Percentiles rank a stretch among this genome's conserved stretches.
Conservation (phyloP, 108 stramenopile genomes). For the Conticribra guillardii region DNA sequence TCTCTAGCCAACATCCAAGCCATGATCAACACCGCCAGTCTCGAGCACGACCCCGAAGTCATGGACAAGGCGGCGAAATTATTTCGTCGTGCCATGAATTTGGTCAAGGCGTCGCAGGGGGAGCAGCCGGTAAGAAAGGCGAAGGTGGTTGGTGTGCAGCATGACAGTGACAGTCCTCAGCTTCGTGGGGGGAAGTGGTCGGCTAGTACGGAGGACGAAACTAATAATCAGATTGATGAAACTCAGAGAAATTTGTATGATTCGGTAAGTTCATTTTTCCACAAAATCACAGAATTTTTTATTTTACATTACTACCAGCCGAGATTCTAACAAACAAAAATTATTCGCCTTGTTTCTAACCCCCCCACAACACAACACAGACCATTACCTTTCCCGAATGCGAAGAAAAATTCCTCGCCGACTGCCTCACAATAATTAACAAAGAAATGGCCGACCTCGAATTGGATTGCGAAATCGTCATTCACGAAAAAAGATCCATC, state of each 20-base stretch:
- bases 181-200: neutral
- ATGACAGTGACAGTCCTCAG: neutral
- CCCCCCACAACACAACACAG: neutral
- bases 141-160: neutral
- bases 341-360: neutral
- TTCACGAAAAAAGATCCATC: slow-evolving; percentile 23
- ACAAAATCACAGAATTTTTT: neutral
- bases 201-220: neutral
- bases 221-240: slow-evolving; percentile 1
- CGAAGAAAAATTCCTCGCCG: slow-evolving; percentile 12
- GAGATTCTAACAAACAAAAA: neutral
- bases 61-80: slow-evolving; percentile 10
- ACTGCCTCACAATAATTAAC: slow-evolving; percentile 21
- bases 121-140: neutral
- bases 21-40: neutral
- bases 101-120: slow-evolving; percentile 7
- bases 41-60: neutral
- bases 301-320: neutral
- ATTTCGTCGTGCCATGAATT: slow-evolving; percentile 10
- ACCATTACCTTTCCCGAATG: slow-evolving; percentile 26
- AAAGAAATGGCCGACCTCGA: slow-evolving; percentile 3
- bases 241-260: slow-evolving; percentile 20
- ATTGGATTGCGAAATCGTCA: slow-evolving; percentile 14
- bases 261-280: slow-evolving; percentile 8
- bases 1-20: slow-evolving; percentile 11